Percentiles rank a stretch among this genome's conserved stretches.
phyloP scores from a whole-genome alignment of 768 basidiomycete genomes.

The Dioszegia aurantiaca region DNA sequence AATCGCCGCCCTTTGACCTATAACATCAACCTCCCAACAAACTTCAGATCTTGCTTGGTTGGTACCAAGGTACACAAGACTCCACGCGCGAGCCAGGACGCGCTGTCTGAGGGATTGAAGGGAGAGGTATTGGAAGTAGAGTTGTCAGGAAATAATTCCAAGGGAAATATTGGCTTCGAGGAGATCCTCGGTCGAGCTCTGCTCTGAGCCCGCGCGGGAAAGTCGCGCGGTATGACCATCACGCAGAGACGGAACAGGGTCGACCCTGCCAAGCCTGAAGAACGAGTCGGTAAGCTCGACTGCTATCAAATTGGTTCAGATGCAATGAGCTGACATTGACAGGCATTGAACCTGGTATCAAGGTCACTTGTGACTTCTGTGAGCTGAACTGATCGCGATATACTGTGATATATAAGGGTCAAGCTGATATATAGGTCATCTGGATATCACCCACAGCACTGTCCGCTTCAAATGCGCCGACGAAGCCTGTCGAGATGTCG shows the following conservation, averaged over 20 bases:
- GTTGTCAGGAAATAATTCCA: no score
- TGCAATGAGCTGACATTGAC: background rate
- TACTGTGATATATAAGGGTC: background rate
- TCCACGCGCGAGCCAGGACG: no score
- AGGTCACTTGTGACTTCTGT: slow-evolving; percentile 52
- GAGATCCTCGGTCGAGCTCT: no score
- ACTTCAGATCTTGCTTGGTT: no score
- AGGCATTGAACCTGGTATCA: slow-evolving; percentile 51
- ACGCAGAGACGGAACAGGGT: slow-evolving; percentile 44
- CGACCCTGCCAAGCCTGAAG: slow-evolving; percentile 39
- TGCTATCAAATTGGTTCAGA: background rate
- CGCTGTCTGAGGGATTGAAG: no score
- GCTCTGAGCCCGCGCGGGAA: background rate
- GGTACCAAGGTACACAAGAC: no score
- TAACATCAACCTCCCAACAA: no score
- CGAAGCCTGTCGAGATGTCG: slow-evolving; percentile 67
- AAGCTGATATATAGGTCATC: slow-evolving; percentile 55
- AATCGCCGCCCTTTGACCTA: no score
- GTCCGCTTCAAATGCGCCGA: slow-evolving; percentile 93
- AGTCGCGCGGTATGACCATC: slow-evolving; percentile 38
- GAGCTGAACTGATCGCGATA: slow-evolving; percentile 16
- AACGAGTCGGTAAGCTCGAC: slow-evolving; percentile 33
- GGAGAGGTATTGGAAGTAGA: no score
- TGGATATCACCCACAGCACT: slow-evolving; percentile 85
- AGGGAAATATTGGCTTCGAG: no score